Percentiles rank a stretch among this genome's conserved stretches.
Conservation (phyloP, 1,284 basidiomycete genomes). For the Exobasidium rhododendri region DNA sequence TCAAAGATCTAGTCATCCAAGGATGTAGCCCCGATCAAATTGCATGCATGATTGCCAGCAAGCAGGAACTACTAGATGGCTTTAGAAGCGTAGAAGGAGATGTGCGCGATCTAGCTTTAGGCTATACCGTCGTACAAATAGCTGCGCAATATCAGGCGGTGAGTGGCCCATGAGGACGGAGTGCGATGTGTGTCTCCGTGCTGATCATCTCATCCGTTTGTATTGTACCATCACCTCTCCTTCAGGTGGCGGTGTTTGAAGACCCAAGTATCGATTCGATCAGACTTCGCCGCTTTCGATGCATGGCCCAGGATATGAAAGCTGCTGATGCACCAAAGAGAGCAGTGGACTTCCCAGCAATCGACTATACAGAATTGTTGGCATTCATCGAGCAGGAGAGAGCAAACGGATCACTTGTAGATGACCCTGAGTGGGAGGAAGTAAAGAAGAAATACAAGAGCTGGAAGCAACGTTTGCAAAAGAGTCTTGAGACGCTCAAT, state of each 20-base stretch:
- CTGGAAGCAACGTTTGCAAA: not conserved
- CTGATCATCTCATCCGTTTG: too few species aligned
- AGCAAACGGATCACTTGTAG: not conserved
- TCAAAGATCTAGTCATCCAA: not conserved
- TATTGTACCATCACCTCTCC: not conserved
- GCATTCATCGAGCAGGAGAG: constrained; percentile 1
- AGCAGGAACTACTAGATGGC: not conserved
- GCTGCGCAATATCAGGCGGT: not conserved
- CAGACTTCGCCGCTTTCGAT: not conserved
- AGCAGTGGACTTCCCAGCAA: not conserved
- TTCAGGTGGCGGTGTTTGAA: not conserved
- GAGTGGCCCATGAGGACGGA: not conserved
- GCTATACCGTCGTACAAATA: not conserved
- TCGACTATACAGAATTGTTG: constrained; percentile 8
- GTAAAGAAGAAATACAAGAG: not conserved
- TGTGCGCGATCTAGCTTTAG: constrained; percentile 8
- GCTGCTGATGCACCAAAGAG: not conserved
- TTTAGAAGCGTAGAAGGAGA: constrained; percentile 8
- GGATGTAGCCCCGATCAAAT: constrained; percentile 7
- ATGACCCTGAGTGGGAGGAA: constrained; percentile 9
- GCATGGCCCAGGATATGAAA: not conserved
- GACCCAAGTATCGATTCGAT: not conserved
- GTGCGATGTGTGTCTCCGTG: not conserved
- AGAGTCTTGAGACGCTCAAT: constrained; percentile 1
- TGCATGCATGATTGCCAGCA: constrained; percentile 4